A percentile compares a stretch with the other conserved stretches of the same genome.
phyloP scores from a whole-genome alignment of 2,329 filamentous ascomycete genomes.

The Aspergillus spinulosporus region DNA sequence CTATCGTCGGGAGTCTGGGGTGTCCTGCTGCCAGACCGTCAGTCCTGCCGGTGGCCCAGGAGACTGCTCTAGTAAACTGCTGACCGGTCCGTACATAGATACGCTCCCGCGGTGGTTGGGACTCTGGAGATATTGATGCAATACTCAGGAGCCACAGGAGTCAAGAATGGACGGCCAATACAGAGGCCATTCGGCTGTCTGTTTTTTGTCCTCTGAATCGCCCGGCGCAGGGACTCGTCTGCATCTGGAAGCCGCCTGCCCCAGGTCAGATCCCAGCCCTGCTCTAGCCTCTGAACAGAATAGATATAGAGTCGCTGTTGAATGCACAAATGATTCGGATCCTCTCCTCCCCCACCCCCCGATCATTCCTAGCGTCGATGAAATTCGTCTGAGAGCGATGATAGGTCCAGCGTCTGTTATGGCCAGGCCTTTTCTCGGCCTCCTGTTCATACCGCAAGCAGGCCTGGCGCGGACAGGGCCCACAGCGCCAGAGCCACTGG shows the following conservation, averaged over 20 bases:
- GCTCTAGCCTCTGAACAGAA: not conserved
- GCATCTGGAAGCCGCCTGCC: not conserved
- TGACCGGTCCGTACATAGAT: not conserved
- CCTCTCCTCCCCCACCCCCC: not conserved
- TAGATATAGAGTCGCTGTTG: not conserved
- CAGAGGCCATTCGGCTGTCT: not conserved
- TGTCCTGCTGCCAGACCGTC: not conserved
- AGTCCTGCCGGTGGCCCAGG: not conserved
- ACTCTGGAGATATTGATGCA: no score
- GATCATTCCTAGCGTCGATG: not conserved
- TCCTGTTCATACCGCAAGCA: conserved; percentile 1
- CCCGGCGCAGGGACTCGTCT: not conserved
- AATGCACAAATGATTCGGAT: not conserved
- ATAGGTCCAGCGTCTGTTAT: conserved; percentile 5
- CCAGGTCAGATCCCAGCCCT: not conserved
- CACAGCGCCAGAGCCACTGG: not conserved
- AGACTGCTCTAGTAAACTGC: no score
- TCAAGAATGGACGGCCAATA: not conserved
- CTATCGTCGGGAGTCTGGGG: not conserved
- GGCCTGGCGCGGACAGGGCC: not conserved
- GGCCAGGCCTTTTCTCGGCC: not conserved
- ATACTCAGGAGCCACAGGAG: no score
- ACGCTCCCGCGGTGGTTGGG: no score
- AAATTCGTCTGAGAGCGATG: conserved; percentile 5
- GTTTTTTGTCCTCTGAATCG: not conserved